Evolutionary conservation across 2,329 filamentous ascomycete genomes (phyloP).

Genomic region (Ceratocystis lukuohia): DNA sequence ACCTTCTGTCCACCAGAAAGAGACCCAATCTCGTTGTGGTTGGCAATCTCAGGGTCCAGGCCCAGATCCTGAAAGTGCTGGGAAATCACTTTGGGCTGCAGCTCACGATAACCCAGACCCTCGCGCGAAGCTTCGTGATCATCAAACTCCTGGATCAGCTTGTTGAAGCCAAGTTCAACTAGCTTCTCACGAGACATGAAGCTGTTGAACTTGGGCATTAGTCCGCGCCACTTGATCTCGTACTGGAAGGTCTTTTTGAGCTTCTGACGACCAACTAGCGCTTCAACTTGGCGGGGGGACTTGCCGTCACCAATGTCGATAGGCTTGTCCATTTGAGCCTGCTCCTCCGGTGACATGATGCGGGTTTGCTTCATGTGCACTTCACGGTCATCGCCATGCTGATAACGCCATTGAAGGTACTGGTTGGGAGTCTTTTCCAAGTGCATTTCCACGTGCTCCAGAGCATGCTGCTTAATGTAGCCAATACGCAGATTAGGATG

Average conservation of each 20-base stretch:
- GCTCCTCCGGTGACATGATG: slow-evolving; percentile 70
- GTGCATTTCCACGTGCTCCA: slow-evolving; percentile 99
- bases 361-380: slow-evolving; percentile 97
- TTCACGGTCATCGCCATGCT: slow-evolving; percentile 91
- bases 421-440: slow-evolving; percentile 98
- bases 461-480: slow-evolving; percentile 98
- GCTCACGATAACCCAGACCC: slow-evolving; percentile 86
- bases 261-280: slow-evolving; percentile 91
- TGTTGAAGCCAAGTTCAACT: slow-evolving; percentile 70
- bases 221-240: slow-evolving; percentile 84
- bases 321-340: slow-evolving; percentile 79
- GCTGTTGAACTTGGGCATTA: slow-evolving; percentile 85
- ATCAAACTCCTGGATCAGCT: slow-evolving; percentile 94
- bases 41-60: slow-evolving; percentile 92
- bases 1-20: slow-evolving; percentile 96
- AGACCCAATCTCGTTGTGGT: slow-evolving; percentile 95
- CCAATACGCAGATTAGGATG: slow-evolving; percentile 97
- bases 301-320: slow-evolving; percentile 77
- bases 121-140: slow-evolving; percentile 98
- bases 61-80: slow-evolving; percentile 98
- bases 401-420: slow-evolving; percentile 97
- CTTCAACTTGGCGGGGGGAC: slow-evolving; percentile 63
- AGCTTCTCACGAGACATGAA: slow-evolving; percentile 90
- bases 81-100: slow-evolving; percentile 85
- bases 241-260: slow-evolving; percentile 99